Evolutionary conservation across 257 asterid genomes (phyloP).

Genomic region (Solanum chiquidenum): DNA sequence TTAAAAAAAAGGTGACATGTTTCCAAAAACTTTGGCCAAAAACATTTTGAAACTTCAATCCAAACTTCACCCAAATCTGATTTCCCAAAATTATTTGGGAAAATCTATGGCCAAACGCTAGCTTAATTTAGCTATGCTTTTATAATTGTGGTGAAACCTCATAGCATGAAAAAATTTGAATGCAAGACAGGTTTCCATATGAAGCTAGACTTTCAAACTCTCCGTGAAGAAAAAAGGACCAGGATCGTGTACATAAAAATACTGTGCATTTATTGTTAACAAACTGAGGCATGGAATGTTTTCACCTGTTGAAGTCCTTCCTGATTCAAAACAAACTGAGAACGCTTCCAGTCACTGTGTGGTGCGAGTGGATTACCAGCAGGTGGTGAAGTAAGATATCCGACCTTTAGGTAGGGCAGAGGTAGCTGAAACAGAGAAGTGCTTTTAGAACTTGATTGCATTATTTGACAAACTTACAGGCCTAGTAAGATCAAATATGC

Average conservation of each 20-base stretch:
- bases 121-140: not conserved
- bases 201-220: not conserved
- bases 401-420: slow-evolving; percentile 82
- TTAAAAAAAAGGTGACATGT: not conserved
- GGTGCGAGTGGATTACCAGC: slow-evolving; percentile 83
- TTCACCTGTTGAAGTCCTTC: slow-evolving; percentile 91
- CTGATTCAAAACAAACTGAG: slow-evolving; percentile 75
- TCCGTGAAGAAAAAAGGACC: not conserved
- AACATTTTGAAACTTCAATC: not conserved
- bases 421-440: slow-evolving; percentile 65
- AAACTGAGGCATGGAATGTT: not conserved
- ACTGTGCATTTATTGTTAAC: not conserved
- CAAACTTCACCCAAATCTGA: not conserved
- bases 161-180: not conserved
- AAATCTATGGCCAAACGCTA: not conserved
- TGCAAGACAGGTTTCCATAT: not conserved
- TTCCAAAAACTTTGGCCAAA: not conserved
- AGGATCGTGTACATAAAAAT: not conserved
- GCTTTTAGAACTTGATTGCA: slow-evolving; percentile 8
- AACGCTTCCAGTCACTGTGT: slow-evolving; percentile 87
- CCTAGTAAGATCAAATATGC: not conserved
- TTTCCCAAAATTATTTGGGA: not conserved
- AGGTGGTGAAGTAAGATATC: slow-evolving; percentile 90
- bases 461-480: not conserved
- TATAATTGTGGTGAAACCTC: not conserved